Conservation (phyloP, 306 rosid species). For the Fragaria ananassa region DNA sequence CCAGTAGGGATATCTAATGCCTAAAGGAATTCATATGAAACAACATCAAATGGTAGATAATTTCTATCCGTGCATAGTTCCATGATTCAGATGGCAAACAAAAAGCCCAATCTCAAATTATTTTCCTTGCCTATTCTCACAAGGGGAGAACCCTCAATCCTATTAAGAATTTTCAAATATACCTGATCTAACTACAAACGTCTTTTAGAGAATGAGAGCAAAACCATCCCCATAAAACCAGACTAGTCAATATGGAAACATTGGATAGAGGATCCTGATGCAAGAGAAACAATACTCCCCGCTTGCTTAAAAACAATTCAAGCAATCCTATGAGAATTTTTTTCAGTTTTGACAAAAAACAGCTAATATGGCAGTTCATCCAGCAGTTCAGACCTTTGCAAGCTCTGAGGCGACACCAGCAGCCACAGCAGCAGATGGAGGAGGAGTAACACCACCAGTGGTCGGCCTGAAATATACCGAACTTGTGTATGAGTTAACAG, state of each 20-base stretch:
- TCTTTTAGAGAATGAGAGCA: slow-evolving; percentile 59
- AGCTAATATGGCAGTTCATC: slow-evolving; percentile 3
- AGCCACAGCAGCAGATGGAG: slow-evolving; percentile 32
- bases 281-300: slow-evolving; percentile 39
- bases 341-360: slow-evolving; percentile 35
- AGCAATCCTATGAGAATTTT: slow-evolving; percentile 30
- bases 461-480: slow-evolving; percentile 67
- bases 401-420: slow-evolving; percentile 32
- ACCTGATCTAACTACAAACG: slow-evolving; percentile 43
- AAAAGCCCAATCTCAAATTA: slow-evolving; percentile 11
- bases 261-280: slow-evolving; percentile 36
- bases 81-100: slow-evolving; percentile 7
- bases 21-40: neutral
- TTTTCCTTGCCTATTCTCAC: slow-evolving; percentile 10
- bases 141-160: slow-evolving; percentile 28
- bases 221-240: slow-evolving; percentile 59
- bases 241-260: slow-evolving; percentile 29
- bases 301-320: slow-evolving; percentile 34
- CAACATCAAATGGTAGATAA: neutral
- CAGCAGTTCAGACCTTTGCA: slow-evolving; percentile 26
- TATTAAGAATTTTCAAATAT: slow-evolving; percentile 33
- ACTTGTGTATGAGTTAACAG: neutral
- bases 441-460: slow-evolving; percentile 77
- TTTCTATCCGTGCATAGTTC: slow-evolving; percentile 8
- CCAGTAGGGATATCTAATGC: neutral